Conservation (phyloP, 495 filamentous ascomycete species). For the Hypoxylon fuscum region DNA sequence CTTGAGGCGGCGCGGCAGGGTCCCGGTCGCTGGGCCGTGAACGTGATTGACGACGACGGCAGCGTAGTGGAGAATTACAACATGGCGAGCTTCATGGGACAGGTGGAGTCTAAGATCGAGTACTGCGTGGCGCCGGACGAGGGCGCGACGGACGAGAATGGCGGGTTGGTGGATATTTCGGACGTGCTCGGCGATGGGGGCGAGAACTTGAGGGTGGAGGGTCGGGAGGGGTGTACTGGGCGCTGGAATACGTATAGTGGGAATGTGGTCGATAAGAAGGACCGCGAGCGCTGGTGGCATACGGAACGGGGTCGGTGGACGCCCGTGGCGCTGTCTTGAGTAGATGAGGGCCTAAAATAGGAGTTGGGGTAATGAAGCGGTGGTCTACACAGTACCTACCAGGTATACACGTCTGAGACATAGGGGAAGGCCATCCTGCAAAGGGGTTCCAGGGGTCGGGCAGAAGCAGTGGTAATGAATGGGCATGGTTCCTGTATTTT, state of each 20-base stretch:
- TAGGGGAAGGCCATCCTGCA: background rate
- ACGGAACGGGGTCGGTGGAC: conserved; percentile 59
- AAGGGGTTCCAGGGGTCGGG: conserved; percentile 13
- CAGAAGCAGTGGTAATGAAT: background rate
- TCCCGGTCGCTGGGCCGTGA: conserved; percentile 58
- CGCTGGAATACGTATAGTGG: conserved; percentile 61
- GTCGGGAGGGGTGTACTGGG: conserved; percentile 61
- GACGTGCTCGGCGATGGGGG: conserved; percentile 60
- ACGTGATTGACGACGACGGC: conserved; percentile 64
- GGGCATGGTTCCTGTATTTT: conserved; percentile 13
- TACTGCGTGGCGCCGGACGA: conserved; percentile 68
- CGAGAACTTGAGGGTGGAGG: conserved; percentile 46
- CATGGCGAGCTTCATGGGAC: conserved; percentile 67
- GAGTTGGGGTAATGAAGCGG: too few relatives aligned
- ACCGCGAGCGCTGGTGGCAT: conserved; percentile 59
- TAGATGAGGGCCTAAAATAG: too few relatives aligned
- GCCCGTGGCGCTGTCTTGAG: conserved; percentile 45
- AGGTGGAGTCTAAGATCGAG: conserved; percentile 61
- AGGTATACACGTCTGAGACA: background rate
- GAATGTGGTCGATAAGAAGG: conserved; percentile 54
- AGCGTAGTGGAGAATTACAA: conserved; percentile 53
- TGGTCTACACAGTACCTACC: background rate
- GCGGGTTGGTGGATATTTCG: conserved; percentile 62
- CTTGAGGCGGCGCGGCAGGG: conserved; percentile 63
- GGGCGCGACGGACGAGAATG: conserved; percentile 63